Conservation (phyloP, 306 rosid genomes). For the Vigna trinervia region DNA sequence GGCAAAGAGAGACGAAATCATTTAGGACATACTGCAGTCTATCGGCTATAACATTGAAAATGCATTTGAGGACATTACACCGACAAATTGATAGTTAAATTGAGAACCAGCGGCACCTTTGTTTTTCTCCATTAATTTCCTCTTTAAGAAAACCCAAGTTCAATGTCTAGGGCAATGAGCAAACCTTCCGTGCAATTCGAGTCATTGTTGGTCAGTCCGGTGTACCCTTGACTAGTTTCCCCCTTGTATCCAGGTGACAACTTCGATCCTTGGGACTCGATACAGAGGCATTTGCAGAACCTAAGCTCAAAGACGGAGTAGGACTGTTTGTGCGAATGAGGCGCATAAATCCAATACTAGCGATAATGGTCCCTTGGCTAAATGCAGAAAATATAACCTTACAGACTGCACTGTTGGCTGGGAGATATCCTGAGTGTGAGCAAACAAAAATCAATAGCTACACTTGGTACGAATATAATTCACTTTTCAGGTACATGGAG, state of each 20-base stretch:
- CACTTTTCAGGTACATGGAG: constrained; percentile 7
- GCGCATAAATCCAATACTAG: background rate
- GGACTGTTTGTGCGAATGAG: background rate
- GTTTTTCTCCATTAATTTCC: background rate
- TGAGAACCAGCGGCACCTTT: background rate
- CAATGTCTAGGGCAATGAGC: background rate
- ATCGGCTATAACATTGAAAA: background rate
- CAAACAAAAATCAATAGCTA: background rate
- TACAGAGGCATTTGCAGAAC: background rate
- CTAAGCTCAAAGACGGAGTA: background rate
- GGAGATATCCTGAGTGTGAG: background rate
- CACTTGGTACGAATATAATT: background rate
- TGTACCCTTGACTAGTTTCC: background rate
- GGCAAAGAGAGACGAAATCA: background rate
- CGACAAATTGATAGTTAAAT: background rate
- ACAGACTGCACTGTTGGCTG: background rate
- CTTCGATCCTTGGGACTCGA: background rate
- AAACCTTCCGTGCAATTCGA: background rate
- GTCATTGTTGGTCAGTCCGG: background rate
- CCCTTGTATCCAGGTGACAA: background rate
- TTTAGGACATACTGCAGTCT: background rate
- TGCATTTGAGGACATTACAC: background rate
- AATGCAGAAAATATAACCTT: background rate
- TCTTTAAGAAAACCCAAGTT: background rate
- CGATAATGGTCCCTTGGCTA: background rate